Conservation (phyloP, 495 filamentous ascomycete genomes). For the Niebla homalea region DNA sequence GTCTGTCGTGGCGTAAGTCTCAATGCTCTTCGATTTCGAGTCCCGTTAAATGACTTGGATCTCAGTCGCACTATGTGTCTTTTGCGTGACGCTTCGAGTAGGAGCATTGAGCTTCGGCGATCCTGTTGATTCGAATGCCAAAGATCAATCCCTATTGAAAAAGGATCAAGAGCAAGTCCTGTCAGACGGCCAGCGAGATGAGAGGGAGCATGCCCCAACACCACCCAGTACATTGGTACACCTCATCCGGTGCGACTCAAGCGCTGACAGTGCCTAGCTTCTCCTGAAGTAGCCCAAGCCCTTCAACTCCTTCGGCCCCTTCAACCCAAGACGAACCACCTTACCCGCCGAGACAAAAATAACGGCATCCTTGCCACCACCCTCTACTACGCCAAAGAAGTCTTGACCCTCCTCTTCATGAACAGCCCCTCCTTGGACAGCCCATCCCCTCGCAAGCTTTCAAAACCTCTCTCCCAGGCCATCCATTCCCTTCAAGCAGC, state of each 20-base stretch:
- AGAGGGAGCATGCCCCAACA: too few species aligned
- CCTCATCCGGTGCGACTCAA: not conserved
- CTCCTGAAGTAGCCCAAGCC: conserved; percentile 15
- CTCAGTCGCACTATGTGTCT: conserved; percentile 10
- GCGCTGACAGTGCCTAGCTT: conserved; percentile 7
- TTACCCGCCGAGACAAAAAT: conserved; percentile 23
- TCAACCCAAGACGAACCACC: conserved; percentile 7
- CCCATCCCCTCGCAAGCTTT: conserved; percentile 13
- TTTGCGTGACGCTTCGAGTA: conserved; percentile 1
- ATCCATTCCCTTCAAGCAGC: conserved; percentile 65
- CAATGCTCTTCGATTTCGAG: not conserved
- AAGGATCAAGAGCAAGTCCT: conserved; percentile 1
- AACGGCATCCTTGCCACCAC: conserved; percentile 33
- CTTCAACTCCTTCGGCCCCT: conserved; percentile 15
- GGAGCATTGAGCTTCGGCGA: not conserved
- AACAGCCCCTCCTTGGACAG: conserved; percentile 28
- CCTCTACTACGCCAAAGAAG: conserved; percentile 35
- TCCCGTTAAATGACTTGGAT: not conserved
- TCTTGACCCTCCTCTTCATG: conserved; percentile 37
- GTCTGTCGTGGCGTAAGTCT: not conserved
- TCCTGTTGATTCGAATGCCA: not conserved
- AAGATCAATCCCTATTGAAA: conserved; percentile 9
- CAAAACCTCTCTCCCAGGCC: conserved; percentile 32
- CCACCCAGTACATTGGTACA: too few species aligned
- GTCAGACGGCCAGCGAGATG: not conserved